Evolutionary conservation across 257 asterid genomes (phyloP).

Genomic region (Gardenia jasminoides): DNA sequence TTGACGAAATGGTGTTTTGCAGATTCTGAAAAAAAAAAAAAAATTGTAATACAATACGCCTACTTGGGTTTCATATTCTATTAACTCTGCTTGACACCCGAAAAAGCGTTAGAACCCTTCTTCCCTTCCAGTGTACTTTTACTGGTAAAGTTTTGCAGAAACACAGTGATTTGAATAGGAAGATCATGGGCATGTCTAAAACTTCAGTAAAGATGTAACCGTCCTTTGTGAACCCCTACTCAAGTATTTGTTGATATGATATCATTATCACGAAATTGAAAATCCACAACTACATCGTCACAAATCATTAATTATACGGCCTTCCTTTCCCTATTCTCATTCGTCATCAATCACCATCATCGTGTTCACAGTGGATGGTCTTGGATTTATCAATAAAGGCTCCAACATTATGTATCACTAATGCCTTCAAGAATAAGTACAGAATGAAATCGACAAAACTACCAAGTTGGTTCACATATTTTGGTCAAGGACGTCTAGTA

Average conservation of each 20-base stretch:
- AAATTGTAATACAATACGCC: no score
- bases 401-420: not conserved
- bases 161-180: no score
- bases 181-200: no score
- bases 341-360: not conserved
- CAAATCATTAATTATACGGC: not conserved
- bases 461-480: not conserved
- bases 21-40: no score
- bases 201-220: no score
- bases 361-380: not conserved
- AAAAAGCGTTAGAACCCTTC: no score
- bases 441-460: not conserved
- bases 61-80: no score
- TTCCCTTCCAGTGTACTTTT: not conserved
- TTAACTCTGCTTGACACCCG: not conserved
- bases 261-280: not conserved
- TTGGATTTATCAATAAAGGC: not conserved
- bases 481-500: not conserved
- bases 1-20: no score
- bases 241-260: not conserved
- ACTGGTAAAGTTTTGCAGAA: no score
- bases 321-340: not conserved
- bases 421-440: not conserved
- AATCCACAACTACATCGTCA: not conserved
- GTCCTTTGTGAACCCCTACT: no score